phyloP scores from a whole-genome alignment of 139 green algal genomes.

The Micromonas commoda region DNA sequence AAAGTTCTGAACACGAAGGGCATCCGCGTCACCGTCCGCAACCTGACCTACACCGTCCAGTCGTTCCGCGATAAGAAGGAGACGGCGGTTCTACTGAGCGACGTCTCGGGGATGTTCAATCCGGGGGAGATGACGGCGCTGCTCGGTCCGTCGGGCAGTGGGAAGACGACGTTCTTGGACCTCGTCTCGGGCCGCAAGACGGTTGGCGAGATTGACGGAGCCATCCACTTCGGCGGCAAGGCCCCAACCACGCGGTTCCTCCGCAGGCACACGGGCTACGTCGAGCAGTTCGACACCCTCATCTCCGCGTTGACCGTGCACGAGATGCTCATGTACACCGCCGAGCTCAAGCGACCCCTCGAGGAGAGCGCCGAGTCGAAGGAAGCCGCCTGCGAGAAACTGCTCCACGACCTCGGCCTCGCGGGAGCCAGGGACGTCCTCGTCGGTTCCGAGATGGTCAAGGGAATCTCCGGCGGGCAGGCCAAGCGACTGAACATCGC shows the following conservation, averaged over 20 bases:
- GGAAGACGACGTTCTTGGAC: constrained; percentile 77
- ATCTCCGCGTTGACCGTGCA: constrained; percentile 14
- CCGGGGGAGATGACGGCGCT: constrained; percentile 63
- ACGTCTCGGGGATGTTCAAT: constrained; percentile 27
- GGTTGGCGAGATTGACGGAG: constrained; percentile 27
- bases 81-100: constrained; percentile 30
- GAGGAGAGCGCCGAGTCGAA: background rate
- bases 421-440: constrained; percentile 27
- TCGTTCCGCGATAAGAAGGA: background rate
- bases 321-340: constrained; percentile 24
- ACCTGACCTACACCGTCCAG: constrained; percentile 12
- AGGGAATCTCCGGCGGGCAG: constrained; percentile 36
- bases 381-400: background rate
- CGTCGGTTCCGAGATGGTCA: constrained; percentile 19
- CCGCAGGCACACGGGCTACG: constrained; percentile 1
- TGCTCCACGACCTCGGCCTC: constrained; percentile 30
- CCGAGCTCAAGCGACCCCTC: background rate
- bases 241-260: constrained; percentile 6
- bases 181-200: constrained; percentile 53
- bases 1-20: too few species aligned
- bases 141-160: constrained; percentile 66
- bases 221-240: constrained; percentile 40
- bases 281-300: constrained; percentile 23
- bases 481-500: constrained; percentile 52
- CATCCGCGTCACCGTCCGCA: too few species aligned